phyloP scores from a whole-genome alignment of 2,329 filamentous ascomycete genomes.

The Colletotrichum sp. region DNA sequence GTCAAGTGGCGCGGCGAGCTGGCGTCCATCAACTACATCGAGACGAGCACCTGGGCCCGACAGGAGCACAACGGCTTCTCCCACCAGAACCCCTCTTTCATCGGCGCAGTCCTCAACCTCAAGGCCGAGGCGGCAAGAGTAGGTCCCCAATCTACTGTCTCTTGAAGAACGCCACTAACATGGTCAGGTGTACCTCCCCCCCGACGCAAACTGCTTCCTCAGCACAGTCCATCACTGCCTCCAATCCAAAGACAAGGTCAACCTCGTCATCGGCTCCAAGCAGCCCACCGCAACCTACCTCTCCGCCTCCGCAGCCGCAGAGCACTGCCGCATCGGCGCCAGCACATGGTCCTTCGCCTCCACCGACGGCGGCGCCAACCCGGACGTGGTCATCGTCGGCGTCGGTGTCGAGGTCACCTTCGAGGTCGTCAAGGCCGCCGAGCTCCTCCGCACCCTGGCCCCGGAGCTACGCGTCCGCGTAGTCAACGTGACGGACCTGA shows the following conservation, averaged over 20 bases:
- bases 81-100: constrained; percentile 72
- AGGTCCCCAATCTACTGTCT: neutral
- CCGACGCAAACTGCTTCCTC: constrained; percentile 71
- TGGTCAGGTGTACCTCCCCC: constrained; percentile 63
- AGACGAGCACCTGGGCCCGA: constrained; percentile 68
- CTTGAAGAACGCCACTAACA: neutral
- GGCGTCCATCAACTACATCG: constrained; percentile 69
- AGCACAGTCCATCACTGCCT: constrained; percentile 68
- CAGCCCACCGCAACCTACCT: constrained; percentile 68
- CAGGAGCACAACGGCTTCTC: constrained; percentile 76
- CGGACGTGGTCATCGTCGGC: constrained; percentile 68
- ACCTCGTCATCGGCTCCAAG: constrained; percentile 72
- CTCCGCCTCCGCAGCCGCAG: constrained; percentile 61
- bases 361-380: constrained; percentile 57
- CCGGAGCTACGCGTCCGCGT: constrained; percentile 64
- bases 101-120: constrained; percentile 68
- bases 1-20: constrained; percentile 62
- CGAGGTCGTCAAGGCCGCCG: constrained; percentile 66
- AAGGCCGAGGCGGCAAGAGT: constrained; percentile 62
- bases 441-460: constrained; percentile 52
- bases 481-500: constrained; percentile 70
- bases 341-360: constrained; percentile 68
- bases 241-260: constrained; percentile 67
- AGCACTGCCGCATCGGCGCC: constrained; percentile 64
- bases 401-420: constrained; percentile 71